A percentile compares a stretch with the other conserved stretches of the same genome.
phyloP scores from a whole-genome alignment of 1,284 basidiomycete genomes.

The Sutorius eximius region DNA sequence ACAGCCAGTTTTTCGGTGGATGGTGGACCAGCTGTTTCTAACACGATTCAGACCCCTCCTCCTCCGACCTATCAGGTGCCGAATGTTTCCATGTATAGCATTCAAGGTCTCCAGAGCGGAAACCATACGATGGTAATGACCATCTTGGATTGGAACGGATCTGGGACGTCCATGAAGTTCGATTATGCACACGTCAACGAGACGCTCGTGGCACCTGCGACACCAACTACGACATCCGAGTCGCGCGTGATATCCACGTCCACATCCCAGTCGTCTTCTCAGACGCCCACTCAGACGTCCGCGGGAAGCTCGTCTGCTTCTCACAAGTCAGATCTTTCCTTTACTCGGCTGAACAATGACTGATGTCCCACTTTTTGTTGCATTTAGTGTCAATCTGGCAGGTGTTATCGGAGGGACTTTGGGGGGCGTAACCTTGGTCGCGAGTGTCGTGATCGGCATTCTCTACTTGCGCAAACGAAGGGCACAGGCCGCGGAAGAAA shows the following conservation, averaged over 20 bases:
- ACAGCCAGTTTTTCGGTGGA: conserved; percentile 26
- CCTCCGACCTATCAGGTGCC: conserved; percentile 20
- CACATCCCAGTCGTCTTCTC: conserved; percentile 1
- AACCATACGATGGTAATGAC: conserved; percentile 28
- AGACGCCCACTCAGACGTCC: conserved; percentile 6
- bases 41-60: conserved; percentile 9
- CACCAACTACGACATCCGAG: background rate
- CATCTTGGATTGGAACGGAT: conserved; percentile 22
- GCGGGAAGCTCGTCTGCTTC: background rate
- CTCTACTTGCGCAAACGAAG: conserved; percentile 10
- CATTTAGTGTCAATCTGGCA: conserved; percentile 15
- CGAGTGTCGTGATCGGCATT: conserved; percentile 4
- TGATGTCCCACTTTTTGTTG: conserved; percentile 1
- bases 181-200: conserved; percentile 30
- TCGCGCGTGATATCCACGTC: conserved; percentile 6
- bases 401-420: conserved; percentile 19
- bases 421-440: conserved; percentile 14
- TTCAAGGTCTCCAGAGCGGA: conserved; percentile 17
- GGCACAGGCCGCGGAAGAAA: background rate
- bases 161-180: conserved; percentile 26
- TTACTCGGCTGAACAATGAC: background rate
- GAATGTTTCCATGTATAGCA: conserved; percentile 20
- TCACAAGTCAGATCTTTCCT: conserved; percentile 10
- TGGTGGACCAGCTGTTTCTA: conserved; percentile 1
- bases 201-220: conserved; percentile 12